Base-by-base conservation (phyloP, 169 alveolate species). In the Cardiosporidium cionae region DNA sequence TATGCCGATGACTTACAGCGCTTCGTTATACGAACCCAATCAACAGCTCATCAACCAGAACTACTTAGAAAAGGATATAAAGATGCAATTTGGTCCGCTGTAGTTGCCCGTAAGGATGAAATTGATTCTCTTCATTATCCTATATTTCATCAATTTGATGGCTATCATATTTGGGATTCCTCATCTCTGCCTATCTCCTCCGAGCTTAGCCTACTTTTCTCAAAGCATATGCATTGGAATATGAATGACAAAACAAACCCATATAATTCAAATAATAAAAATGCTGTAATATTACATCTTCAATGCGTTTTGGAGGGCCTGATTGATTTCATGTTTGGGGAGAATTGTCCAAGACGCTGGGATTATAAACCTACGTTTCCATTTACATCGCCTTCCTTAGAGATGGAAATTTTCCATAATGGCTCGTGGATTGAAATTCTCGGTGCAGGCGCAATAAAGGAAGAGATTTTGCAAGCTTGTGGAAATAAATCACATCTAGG, bases 101-200 rank as follows among this genome's bases (percentile, higher is more conserved):
- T 86, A 74, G 94, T 89, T 34, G 86, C 83, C 44, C 75, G 96
- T 37, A 86, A 90, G 79, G 96, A 91, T 72, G 88, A 89, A 32
- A 81, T 89, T 27, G 96, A 91, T 75, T 80, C 85, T 7, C 81
- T 87, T 22, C 96, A 91, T 69, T 91, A 89, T 32, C 96, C 96
- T 22, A 93, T 88, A 52, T 91, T 91, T 72, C 94, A 91, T 74
- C 83, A 90, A 70, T 74, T 85, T 71, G 93, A 88, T 75, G 91
- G 91, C 67, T 84, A 76, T 3, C 62, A 90, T 31, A 74, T 86
- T 32, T 79, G 70, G 33, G 32, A n/a, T n/a, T n/a, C n/a, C n/a
- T n/a, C n/a, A n/a, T n/a, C n/a, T n/a, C n/a, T n/a, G n/a, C n/a
- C n/a, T n/a, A n/a, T n/a, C n/a, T n/a, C n/a, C n/a, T n/a, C n/a